Conservation (phyloP, 225 moss, liverwort and hornwort genomes). For the Neckera pumila region DNA sequence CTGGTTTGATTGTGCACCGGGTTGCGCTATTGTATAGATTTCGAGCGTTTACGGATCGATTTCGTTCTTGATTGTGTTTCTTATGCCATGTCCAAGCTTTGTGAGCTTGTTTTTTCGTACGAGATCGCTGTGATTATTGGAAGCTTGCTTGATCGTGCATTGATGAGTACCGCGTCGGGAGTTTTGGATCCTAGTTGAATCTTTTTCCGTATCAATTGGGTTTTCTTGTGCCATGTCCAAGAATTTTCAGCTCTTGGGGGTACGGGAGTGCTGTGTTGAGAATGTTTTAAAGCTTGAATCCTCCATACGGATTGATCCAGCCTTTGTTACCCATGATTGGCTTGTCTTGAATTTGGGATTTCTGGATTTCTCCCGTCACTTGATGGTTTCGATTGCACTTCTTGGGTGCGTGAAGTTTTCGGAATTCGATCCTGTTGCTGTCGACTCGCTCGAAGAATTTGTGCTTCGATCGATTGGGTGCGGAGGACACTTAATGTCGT, state of each 20-base stretch:
- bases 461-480: not conserved
- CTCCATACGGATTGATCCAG: not conserved
- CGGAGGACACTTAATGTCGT: not conserved
- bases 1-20: not conserved
- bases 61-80: not conserved
- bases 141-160: not conserved
- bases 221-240: not conserved
- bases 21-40: not conserved
- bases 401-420: not conserved
- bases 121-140: not conserved
- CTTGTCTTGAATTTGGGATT: not conserved
- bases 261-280: not conserved
- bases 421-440: not conserved
- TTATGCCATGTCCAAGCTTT: not conserved
- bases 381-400: not conserved
- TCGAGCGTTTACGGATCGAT: not conserved
- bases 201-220: not conserved
- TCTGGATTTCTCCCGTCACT: not conserved
- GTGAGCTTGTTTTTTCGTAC: not conserved
- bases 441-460: not conserved
- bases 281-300: not conserved
- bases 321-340: not conserved
- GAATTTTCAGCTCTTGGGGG: not conserved
- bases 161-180: not conserved
- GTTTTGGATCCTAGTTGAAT: not conserved